Base-by-base conservation (phyloP, 768 basidiomycete genomes). In the Coprinopsis sp. region DNA sequence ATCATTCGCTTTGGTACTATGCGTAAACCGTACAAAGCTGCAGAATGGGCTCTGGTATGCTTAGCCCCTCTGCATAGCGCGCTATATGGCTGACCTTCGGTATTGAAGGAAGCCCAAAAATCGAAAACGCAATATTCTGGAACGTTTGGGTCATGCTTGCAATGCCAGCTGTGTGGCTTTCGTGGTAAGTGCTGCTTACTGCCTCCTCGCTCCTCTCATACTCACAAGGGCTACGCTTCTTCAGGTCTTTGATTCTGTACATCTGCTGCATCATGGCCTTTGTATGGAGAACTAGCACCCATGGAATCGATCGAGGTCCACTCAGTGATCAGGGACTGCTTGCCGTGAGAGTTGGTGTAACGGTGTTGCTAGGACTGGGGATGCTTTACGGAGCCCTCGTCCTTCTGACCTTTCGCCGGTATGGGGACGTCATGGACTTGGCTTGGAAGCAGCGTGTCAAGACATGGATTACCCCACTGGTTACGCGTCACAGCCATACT, bases 101-200 rank as follows among this genome's bases (percentile, higher is more conserved):
- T 25, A 13, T 46, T n/a, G n/a, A n/a, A 81, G 78, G 81, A 83
- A 54, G 74, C 80, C 2, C 72, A 74, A 37, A 63, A 55, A 29
- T 46, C 51, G 1, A 52, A 53, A 18, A 53, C 58, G 1, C 45
- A 8, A 55, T 61, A 22, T 64, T 58, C 53, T 68, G 82, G 82
- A 84, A 84, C 47, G 75, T 82, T 16, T 81, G 82, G 81, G 73
- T 82, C 2, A 49, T 83, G 16, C 64, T 84, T 21, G 77, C 79
- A 0, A 73, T 79, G 66, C 82, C 82, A 0, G 76, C 71, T 1
- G 54, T 81, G 18, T 83, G 80, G 79, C 71, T 82, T 25, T 68
- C 78, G 3, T 84, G 80, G 79, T 77, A 40, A 14, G 58, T 44
- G 30, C 1, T 22, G n/a, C 6, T n/a, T 25, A 22, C 6, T 4